Percentiles rank a stretch among this genome's conserved stretches.
Evolutionary conservation across 805 yeast genomes (phyloP).

Genomic region (Saturnispora gosingensis): DNA sequence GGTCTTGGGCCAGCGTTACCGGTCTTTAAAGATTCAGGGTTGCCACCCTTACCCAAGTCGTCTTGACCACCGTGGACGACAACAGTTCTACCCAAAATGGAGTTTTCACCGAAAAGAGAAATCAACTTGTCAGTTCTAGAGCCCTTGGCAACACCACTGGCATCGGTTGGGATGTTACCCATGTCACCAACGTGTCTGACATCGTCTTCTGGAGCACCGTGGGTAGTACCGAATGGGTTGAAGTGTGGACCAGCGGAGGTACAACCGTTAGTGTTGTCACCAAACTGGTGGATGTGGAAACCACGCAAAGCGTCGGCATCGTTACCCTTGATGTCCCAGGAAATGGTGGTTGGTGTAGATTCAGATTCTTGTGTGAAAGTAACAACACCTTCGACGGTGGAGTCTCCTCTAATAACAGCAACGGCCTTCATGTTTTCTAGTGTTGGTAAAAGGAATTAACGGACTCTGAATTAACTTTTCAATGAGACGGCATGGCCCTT

Average conservation of each 20-base stretch:
- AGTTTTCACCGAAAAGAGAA: slow-evolving; percentile 77
- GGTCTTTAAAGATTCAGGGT: slow-evolving; percentile 83
- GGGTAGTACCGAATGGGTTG: slow-evolving; percentile 82
- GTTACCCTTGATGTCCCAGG: slow-evolving; percentile 88
- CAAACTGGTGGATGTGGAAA: slow-evolving; percentile 96
- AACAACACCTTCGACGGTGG: slow-evolving; percentile 81
- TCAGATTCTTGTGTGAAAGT: slow-evolving; percentile 78
- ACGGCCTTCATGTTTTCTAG: slow-evolving; percentile 35
- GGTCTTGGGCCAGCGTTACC: slow-evolving; percentile 98
- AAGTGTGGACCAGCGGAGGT: slow-evolving; percentile 98
- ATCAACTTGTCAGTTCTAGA: slow-evolving; percentile 66
- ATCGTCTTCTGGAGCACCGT: slow-evolving; percentile 85
- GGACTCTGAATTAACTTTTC: neutral
- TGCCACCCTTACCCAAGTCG: slow-evolving; percentile 92
- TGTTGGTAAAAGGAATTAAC: neutral
- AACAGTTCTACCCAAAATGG: slow-evolving; percentile 90
- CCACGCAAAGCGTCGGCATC: slow-evolving; percentile 85
- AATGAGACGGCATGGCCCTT: neutral
- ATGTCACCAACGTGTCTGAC: slow-evolving; percentile 89
- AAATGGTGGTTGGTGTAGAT: slow-evolving; percentile 70
- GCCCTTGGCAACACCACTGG: slow-evolving; percentile 87
- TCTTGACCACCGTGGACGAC: slow-evolving; percentile 90
- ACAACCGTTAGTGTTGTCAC: slow-evolving; percentile 99
- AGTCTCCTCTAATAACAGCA: slow-evolving; percentile 94
- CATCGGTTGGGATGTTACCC: slow-evolving; percentile 89